These are phyloP conservation scores for Trichoderma asperellum DNA, from an alignment of 2,329 filamentous ascomycete species.

Conservation along the genomic window DNA sequence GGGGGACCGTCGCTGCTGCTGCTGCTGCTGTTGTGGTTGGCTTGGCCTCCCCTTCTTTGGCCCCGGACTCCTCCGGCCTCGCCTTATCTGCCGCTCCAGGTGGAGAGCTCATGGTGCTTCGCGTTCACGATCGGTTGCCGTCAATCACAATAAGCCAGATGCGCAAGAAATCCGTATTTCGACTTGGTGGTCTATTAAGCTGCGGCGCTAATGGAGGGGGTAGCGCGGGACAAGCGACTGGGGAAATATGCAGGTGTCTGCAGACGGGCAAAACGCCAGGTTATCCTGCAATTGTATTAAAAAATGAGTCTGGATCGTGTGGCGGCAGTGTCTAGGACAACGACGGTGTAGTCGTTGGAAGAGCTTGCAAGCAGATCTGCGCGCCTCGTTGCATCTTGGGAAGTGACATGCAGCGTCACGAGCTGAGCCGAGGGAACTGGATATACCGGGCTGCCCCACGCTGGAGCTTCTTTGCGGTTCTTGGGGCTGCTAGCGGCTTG, in stretches of 20 bases:
- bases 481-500: not conserved
- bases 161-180: slow-evolving; percentile 27
- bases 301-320: not conserved
- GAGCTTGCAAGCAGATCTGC: not conserved
- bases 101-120: slow-evolving; percentile 33
- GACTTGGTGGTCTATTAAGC: not conserved
- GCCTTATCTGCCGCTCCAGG: slow-evolving; percentile 32
- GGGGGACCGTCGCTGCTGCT: slow-evolving; percentile 1
- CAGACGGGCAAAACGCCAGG: not conserved
- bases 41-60: slow-evolving; percentile 26
- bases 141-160: slow-evolving; percentile 24
- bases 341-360: slow-evolving; percentile 1
- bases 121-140: slow-evolving; percentile 29
- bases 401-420: slow-evolving; percentile 21
- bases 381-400: not conserved
- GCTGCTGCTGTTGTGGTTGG: slow-evolving; percentile 4
- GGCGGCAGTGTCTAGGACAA: not conserved
- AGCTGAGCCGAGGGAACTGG: slow-evolving; percentile 18
- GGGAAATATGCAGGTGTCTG: not conserved
- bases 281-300: not conserved
- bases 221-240: not conserved
- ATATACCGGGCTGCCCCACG: slow-evolving; percentile 7
- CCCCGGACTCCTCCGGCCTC: slow-evolving; percentile 32
- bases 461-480: not conserved
- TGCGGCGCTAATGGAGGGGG: slow-evolving; percentile 25